phyloP scores from a whole-genome alignment of 2,329 filamentous ascomycete species.

The Cordyceps fumosorosea region DNA sequence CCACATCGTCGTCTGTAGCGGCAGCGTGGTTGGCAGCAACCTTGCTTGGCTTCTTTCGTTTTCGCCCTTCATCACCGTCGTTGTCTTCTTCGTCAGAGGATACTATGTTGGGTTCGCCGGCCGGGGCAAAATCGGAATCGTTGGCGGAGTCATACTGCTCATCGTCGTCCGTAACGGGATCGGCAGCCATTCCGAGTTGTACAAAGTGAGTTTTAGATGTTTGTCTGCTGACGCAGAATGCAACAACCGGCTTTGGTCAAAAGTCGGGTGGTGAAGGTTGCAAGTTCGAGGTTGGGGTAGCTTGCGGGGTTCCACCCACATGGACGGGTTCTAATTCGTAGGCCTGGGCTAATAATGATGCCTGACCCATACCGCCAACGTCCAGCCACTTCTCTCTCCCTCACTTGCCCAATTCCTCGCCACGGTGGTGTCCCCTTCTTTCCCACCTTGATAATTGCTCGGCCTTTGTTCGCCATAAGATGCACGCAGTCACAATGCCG shows the following conservation, averaged over 20 bases:
- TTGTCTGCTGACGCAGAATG: background rate
- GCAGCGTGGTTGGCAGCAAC: slow-evolving; percentile 19
- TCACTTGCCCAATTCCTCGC: background rate
- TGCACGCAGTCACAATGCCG: slow-evolving; percentile 38
- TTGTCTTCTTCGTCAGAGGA: slow-evolving; percentile 46
- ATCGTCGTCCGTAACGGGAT: slow-evolving; percentile 38
- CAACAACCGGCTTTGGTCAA: background rate
- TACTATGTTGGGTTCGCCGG: slow-evolving; percentile 40
- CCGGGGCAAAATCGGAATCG: slow-evolving; percentile 68
- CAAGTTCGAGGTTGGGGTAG: background rate
- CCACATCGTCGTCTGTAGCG: slow-evolving; percentile 34
- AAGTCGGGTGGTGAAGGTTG: background rate
- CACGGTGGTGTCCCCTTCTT: background rate
- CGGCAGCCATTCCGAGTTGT: slow-evolving; percentile 35
- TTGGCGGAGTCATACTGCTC: slow-evolving; percentile 63
- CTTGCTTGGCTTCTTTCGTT: slow-evolving; percentile 10
- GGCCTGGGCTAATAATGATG: background rate
- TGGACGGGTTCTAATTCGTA: background rate
- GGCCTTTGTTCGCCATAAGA: background rate
- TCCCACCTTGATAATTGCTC: background rate
- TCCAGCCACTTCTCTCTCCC: background rate
- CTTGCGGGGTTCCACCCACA: slow-evolving; percentile 6
- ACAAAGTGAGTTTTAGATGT: background rate
- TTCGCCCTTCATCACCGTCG: slow-evolving; percentile 22
- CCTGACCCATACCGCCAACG: background rate